Evolutionary conservation across 129 eudicot genomes (phyloP).

Genomic region (Solidago caesia): DNA sequence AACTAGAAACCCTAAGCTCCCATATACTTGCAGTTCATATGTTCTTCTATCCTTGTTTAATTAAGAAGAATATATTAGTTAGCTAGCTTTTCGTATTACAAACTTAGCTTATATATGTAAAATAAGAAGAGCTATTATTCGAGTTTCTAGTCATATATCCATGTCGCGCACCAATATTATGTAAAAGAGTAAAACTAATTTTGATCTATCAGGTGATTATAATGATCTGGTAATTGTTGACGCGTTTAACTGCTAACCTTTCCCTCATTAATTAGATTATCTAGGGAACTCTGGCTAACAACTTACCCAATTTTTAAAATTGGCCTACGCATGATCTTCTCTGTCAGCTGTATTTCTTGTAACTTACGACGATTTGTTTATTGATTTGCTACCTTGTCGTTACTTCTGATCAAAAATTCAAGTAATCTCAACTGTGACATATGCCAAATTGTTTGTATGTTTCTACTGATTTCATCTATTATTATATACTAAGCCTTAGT

Average conservation of each 20-base stretch:
- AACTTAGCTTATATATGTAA: neutral
- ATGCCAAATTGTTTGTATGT: conserved; percentile 14
- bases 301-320: neutral
- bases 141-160: neutral
- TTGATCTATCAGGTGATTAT: no score
- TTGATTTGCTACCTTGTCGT: neutral
- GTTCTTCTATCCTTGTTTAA: neutral
- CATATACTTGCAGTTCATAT: neutral
- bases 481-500: neutral
- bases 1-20: neutral
- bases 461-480: neutral
- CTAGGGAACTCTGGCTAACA: neutral
- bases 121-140: neutral
- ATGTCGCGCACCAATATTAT: no score
- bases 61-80: neutral
- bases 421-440: conserved; percentile 24
- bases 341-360: conserved; percentile 12
- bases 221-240: no score
- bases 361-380: conserved; percentile 1
- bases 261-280: neutral
- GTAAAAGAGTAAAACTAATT: no score
- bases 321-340: conserved; percentile 16
- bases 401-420: conserved; percentile 5
- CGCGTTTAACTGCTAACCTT: neutral
- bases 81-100: neutral